A percentile compares a stretch with the other conserved stretches of the same genome.
phyloP scores from a whole-genome alignment of 345 rosid species.

The Streptanthus diversifolius region DNA sequence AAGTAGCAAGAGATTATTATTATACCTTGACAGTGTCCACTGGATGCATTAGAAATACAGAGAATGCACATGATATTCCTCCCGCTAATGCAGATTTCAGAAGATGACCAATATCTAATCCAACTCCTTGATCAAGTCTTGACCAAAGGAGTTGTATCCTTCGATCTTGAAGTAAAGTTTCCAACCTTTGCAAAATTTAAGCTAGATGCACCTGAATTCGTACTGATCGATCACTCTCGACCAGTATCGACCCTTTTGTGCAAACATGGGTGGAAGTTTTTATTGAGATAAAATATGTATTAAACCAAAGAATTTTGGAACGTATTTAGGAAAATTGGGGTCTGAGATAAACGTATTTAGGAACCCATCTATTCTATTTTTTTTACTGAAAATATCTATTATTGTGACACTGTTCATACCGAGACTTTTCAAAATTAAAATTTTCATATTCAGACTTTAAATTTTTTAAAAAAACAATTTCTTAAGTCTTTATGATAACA shows the following conservation, averaged over 20 bases:
- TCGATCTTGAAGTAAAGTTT: conserved; percentile 37
- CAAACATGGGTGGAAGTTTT: conserved; percentile 45
- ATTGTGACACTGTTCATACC: no score
- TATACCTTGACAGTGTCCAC: conserved; percentile 78
- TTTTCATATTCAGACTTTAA: no score
- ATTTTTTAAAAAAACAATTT: no score
- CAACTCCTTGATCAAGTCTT: conserved; percentile 67
- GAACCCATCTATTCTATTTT: no score
- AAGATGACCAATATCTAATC: conserved; percentile 71
- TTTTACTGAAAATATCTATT: no score
- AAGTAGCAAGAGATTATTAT: neutral
- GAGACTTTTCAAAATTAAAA: no score
- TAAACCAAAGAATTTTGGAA: no score
- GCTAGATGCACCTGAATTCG: conserved; percentile 53
- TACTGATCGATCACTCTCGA: neutral
- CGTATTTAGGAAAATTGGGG: no score
- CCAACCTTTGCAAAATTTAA: conserved; percentile 79
- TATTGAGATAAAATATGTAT: no score
- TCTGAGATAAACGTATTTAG: no score
- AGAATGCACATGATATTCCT: conserved; percentile 86
- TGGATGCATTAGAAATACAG: conserved; percentile 80
- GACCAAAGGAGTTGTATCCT: neutral
- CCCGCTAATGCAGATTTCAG: conserved; percentile 93
- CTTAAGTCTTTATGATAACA: no score
- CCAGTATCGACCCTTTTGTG: neutral